Evolutionary conservation across 176 grass and related monocot species (phyloP).

Genomic region (Avena sativa): DNA sequence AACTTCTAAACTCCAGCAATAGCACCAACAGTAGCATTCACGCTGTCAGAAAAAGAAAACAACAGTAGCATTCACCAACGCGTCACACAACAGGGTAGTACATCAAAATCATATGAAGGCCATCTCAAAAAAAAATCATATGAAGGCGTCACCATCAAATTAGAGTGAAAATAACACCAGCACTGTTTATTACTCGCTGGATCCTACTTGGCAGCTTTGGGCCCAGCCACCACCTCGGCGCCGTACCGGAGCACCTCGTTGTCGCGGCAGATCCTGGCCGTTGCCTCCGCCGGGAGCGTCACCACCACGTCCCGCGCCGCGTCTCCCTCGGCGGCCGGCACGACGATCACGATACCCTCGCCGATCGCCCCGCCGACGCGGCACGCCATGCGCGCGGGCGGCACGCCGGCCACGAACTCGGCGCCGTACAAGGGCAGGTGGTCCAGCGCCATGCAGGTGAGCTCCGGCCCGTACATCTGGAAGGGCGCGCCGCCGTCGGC

Average conservation of each 20-base stretch:
- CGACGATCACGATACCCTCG: conserved; percentile 70
- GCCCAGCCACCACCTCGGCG: conserved; percentile 54
- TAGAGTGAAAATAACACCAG: neutral
- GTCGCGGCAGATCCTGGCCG: conserved; percentile 60
- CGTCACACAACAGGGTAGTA: neutral
- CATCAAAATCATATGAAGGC: conserved; percentile 40
- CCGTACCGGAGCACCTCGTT: conserved; percentile 58
- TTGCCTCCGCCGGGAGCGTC: conserved; percentile 61
- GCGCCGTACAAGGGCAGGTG: conserved; percentile 59
- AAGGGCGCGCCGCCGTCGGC: conserved; percentile 42
- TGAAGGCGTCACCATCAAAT: conserved; percentile 33
- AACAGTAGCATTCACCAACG: neutral
- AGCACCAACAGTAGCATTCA: neutral
- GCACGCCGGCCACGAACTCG: conserved; percentile 51
- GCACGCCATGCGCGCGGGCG: conserved; percentile 57
- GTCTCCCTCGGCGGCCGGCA: conserved; percentile 51
- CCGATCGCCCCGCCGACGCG: conserved; percentile 50
- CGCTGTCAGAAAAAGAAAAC: neutral
- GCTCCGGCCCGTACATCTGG: conserved; percentile 92
- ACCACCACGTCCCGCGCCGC: conserved; percentile 68
- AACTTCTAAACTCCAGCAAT: neutral
- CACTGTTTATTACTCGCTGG: neutral
- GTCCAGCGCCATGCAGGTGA: conserved; percentile 80
- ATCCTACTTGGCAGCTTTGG: conserved; percentile 16
- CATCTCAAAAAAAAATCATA: neutral